Conservation (phyloP, 345 rosid genomes). For the Turnera subulata region DNA sequence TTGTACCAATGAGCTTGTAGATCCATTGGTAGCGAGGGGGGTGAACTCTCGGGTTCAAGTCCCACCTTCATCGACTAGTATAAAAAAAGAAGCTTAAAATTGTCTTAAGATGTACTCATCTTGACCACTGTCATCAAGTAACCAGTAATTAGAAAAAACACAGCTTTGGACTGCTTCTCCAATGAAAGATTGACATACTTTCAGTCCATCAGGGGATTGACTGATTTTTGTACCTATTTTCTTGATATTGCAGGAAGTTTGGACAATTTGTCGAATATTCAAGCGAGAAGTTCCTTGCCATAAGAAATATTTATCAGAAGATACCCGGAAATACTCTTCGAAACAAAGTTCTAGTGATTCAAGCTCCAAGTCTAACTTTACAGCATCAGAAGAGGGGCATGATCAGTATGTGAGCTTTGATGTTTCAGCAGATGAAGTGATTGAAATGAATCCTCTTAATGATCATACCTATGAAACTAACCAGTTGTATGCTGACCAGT, state of each 20-base stretch:
- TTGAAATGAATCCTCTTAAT: slow-evolving; percentile 5
- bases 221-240: too few species aligned
- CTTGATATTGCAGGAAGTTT: slow-evolving; percentile 29
- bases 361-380: neutral
- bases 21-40: too few species aligned
- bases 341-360: slow-evolving; percentile 9
- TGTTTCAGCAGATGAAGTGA: slow-evolving; percentile 7
- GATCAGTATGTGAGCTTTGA: neutral
- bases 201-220: too few species aligned
- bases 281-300: slow-evolving; percentile 21
- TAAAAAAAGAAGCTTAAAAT: too few species aligned
- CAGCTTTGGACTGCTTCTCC: too few species aligned
- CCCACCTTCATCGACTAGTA: too few species aligned
- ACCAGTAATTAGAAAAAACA: too few species aligned
- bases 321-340: neutral
- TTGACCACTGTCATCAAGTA: too few species aligned
- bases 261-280: slow-evolving; percentile 36
- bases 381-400: neutral
- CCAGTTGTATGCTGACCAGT: slow-evolving; percentile 6
- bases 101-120: too few species aligned
- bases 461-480: neutral
- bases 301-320: slow-evolving; percentile 14
- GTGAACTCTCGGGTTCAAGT: too few species aligned
- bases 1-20: too few species aligned
- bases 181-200: too few species aligned